Conservation (phyloP, 768 basidiomycete genomes). For the Termitomyces sp. region DNA sequence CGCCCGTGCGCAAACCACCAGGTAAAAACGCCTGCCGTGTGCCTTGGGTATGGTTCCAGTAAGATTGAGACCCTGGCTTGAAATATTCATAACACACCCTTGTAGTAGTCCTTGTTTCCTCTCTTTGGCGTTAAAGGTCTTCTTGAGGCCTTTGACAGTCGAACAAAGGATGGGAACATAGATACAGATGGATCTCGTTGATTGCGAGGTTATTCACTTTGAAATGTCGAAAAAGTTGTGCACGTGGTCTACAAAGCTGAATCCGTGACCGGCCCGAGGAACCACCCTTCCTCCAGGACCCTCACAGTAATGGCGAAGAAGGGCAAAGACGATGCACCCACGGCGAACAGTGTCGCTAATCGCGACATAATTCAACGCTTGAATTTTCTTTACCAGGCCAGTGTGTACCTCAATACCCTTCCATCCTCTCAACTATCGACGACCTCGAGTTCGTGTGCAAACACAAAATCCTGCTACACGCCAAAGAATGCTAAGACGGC, state of each 20-base stretch:
- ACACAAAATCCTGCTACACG: neutral
- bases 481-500: slow-evolving; percentile 12
- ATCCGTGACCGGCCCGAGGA: neutral
- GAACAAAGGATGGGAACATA: slow-evolving; percentile 68
- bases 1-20: slow-evolving; percentile 81
- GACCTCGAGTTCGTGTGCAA: neutral
- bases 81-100: slow-evolving; percentile 47
- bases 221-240: slow-evolving; percentile 8
- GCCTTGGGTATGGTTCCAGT: slow-evolving; percentile 35
- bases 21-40: slow-evolving; percentile 80
- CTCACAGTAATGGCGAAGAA: slow-evolving; percentile 61
- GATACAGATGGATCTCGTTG: slow-evolving; percentile 1
- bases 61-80: neutral
- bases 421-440: slow-evolving; percentile 2
- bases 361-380: slow-evolving; percentile 77
- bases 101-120: slow-evolving; percentile 96
- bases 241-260: slow-evolving; percentile 2
- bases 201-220: neutral
- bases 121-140: slow-evolving; percentile 78
- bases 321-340: slow-evolving; percentile 50
- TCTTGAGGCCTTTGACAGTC: slow-evolving; percentile 80
- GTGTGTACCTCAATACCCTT: slow-evolving; percentile 43
- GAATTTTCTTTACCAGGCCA: slow-evolving; percentile 83
- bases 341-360: slow-evolving; percentile 52
- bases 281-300: neutral